Evolutionary conservation across 768 basidiomycete species (phyloP).

Genomic region (Lanmaoa rubissima): DNA sequence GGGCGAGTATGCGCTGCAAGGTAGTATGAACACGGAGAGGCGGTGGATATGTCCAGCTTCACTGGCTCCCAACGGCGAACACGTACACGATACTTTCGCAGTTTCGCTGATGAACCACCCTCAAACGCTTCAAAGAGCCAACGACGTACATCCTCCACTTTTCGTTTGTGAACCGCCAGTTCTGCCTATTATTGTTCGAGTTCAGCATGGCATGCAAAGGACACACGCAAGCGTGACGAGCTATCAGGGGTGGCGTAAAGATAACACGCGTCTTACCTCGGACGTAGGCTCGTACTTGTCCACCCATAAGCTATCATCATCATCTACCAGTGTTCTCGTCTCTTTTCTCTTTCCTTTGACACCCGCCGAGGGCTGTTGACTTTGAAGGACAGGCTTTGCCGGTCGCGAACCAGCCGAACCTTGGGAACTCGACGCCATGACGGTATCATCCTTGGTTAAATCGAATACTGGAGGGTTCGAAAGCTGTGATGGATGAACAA

Average conservation of each 20-base stretch:
- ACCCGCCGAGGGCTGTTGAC: constrained; percentile 2
- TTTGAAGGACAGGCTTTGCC: not conserved
- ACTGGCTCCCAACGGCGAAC: not conserved
- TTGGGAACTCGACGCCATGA: constrained; percentile 8
- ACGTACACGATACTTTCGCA: constrained; percentile 74
- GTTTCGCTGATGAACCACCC: constrained; percentile 59
- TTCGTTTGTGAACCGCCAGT: constrained; percentile 75
- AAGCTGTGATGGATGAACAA: constrained; percentile 7
- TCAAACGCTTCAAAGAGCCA: constrained; percentile 76
- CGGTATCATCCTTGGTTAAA: constrained; percentile 13
- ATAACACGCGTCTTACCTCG: constrained; percentile 39
- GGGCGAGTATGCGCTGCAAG: constrained; percentile 70
- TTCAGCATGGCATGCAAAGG: not conserved
- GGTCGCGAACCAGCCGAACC: not conserved
- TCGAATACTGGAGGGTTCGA: constrained; percentile 25
- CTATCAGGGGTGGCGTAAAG: not conserved
- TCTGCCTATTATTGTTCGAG: constrained; percentile 46
- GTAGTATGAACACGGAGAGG: no score
- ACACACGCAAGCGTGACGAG: not conserved
- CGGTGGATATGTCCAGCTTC: not conserved
- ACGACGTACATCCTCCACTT: constrained; percentile 72
- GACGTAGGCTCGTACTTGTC: constrained; percentile 61
- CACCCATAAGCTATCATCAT: constrained; percentile 52
- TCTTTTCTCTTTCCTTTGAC: constrained; percentile 28
- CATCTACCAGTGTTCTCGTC: not conserved